Conservation (phyloP, 2,329 filamentous ascomycete genomes). For the Phialophora expanda region DNA sequence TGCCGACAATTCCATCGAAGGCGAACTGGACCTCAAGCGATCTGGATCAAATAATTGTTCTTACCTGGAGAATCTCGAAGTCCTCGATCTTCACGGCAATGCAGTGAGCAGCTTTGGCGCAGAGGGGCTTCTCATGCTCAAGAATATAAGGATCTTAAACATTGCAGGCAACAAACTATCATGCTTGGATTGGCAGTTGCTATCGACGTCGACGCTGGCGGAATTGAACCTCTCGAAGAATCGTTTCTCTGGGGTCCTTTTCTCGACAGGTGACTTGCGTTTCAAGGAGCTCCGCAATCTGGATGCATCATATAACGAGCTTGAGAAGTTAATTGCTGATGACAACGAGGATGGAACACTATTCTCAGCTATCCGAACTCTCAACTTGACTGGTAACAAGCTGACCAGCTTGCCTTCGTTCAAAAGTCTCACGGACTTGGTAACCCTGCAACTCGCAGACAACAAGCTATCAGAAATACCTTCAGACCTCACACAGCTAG, state of each 20-base stretch:
- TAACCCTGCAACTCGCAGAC: slow-evolving; percentile 77
- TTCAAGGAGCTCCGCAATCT: slow-evolving; percentile 78
- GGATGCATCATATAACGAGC: slow-evolving; percentile 76
- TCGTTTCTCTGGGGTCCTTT: slow-evolving; percentile 57
- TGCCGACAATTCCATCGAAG: slow-evolving; percentile 75
- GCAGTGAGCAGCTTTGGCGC: slow-evolving; percentile 69
- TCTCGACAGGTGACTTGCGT: slow-evolving; percentile 45
- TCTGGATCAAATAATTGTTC: slow-evolving; percentile 44
- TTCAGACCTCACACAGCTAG: slow-evolving; percentile 70
- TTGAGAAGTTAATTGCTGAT: slow-evolving; percentile 59
- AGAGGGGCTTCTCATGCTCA: slow-evolving; percentile 69
- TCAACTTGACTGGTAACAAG: slow-evolving; percentile 82
- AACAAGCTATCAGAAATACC: slow-evolving; percentile 81
- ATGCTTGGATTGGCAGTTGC: slow-evolving; percentile 59
- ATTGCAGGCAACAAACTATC: slow-evolving; percentile 80
- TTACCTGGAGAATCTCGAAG: slow-evolving; percentile 71
- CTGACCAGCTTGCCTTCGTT: slow-evolving; percentile 75
- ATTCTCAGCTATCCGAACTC: slow-evolving; percentile 72
- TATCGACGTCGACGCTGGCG: slow-evolving; percentile 28
- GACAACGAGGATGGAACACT: slow-evolving; percentile 54
- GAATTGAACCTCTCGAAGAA: slow-evolving; percentile 82
- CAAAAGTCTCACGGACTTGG: slow-evolving; percentile 67
- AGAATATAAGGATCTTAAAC: slow-evolving; percentile 72
- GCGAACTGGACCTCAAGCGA: slow-evolving; percentile 68
- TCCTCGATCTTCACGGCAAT: slow-evolving; percentile 82